Base-by-base conservation (phyloP, 495 filamentous ascomycete species). In the Penicillium atrosanguineum region DNA sequence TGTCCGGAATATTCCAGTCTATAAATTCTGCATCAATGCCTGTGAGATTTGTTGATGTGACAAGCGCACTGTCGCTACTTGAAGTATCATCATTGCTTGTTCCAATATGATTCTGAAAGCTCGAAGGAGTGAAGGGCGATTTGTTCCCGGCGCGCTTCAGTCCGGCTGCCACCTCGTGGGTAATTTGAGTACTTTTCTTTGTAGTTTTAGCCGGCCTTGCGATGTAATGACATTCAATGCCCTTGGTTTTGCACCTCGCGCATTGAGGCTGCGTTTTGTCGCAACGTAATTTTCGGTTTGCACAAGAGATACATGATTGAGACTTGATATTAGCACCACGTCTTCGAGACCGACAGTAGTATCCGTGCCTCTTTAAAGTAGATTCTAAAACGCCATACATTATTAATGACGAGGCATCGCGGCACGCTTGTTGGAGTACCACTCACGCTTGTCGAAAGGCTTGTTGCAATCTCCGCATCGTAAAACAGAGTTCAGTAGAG, bases 311-410 rank as follows among this genome's bases (percentile, higher is more conserved):
- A 57, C 75, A 79, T 56, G 74, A 71, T 43, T 72, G 67, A 56
- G 60, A 25, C 25, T 68, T 65, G 52, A 49, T 50, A 28, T 48
- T 51, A 53, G 26, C 60, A n/a, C 46, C 40, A 16, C n/a, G 8
- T 53, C 56, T 65, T 64, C 69, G 65, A 65, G 72, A 73, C 41
- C 72, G 69, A 57, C 74, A 77, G 47, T 77, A 77, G 59, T 77
- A 77, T 50, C 68, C 68, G 70, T 77, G 72, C 66, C 74, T 72
- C 56, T 77, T 77, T 53, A 77, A 53, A 37, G 72, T 70, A 37
- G 72, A 64, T 48, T 75, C 72, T 75, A 34, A 19, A 55, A 53
- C 11, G 25, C 6, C 18, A 21, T 6, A 43, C 12, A 2, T 49
- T 40, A 48, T 29, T 18, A 23, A 9, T 9, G 18, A 39, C n/a